Percentiles rank a stretch among this genome's conserved stretches.
These are phyloP conservation scores for Coniochaeta ligniaria DNA, from an alignment of 2,329 filamentous ascomycete species.

Conservation along the genomic window DNA sequence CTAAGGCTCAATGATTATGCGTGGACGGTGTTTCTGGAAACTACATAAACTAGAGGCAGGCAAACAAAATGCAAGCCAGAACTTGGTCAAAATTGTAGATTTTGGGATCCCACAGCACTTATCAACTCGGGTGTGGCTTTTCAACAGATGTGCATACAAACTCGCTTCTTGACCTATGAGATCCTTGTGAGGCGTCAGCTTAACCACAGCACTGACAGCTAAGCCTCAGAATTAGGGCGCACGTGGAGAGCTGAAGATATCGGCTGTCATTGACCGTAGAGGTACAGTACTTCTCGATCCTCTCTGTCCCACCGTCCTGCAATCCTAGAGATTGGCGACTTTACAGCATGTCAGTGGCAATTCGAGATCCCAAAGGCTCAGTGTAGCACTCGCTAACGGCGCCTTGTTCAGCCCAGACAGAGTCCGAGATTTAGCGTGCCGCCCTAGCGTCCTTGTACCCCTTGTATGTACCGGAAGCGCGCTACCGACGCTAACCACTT, in stretches of 20 bases:
- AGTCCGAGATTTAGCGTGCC: too few species aligned
- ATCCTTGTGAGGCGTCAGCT: neutral
- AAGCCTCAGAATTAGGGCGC: neutral
- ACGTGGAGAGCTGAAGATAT: neutral
- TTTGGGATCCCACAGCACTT: neutral
- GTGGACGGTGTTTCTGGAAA: neutral
- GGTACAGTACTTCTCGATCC: too few species aligned
- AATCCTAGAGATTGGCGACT: too few species aligned
- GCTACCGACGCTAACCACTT: neutral
- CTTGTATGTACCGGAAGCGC: too few species aligned
- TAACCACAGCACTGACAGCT: too few species aligned
- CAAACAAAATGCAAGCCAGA: neutral
- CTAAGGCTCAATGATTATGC: slow-evolving; percentile 28
- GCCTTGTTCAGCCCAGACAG: too few species aligned
- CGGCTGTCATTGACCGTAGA: too few species aligned
- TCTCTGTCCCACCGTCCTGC: neutral
- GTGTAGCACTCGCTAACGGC: too few species aligned
- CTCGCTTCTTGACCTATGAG: neutral
- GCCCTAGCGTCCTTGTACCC: neutral
- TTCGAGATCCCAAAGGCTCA: too few species aligned
- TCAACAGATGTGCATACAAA: neutral
- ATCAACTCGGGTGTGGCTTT: neutral
- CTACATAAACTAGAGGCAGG: neutral
- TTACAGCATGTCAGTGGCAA: too few species aligned
- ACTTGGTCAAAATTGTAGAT: neutral